Conservation (phyloP, 2,329 filamentous ascomycete species). For the Neospermospora avenae region DNA sequence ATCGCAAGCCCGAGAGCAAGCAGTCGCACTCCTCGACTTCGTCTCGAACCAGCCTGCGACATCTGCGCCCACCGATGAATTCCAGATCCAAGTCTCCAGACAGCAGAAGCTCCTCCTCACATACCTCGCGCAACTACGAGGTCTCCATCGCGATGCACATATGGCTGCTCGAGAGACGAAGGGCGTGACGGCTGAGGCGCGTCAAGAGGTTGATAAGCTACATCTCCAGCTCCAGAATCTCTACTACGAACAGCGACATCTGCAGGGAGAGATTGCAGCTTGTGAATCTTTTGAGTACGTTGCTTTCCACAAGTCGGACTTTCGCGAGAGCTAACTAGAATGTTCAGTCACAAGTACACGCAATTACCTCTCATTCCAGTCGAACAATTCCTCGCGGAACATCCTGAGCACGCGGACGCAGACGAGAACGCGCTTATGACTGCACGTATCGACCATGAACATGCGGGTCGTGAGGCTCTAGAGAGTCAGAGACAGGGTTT, state of each 20-base stretch:
- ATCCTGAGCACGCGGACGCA: slow-evolving; percentile 70
- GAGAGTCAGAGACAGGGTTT: slow-evolving; percentile 81
- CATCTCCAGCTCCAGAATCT: slow-evolving; percentile 93
- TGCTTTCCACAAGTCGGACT: too few species aligned
- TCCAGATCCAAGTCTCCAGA: slow-evolving; percentile 60
- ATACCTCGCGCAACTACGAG: slow-evolving; percentile 75
- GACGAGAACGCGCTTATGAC: slow-evolving; percentile 83
- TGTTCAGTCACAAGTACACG: slow-evolving; percentile 84
- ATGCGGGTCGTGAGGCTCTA: slow-evolving; percentile 75
- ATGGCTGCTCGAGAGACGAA: slow-evolving; percentile 84
- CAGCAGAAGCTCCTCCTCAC: slow-evolving; percentile 79
- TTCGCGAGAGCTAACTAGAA: slow-evolving; percentile 15
- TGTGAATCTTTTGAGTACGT: slow-evolving; percentile 89
- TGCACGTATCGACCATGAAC: slow-evolving; percentile 87
- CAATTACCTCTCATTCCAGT: slow-evolving; percentile 80
- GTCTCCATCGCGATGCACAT: slow-evolving; percentile 77
- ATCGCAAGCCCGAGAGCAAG: slow-evolving; percentile 69
- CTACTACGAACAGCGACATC: slow-evolving; percentile 90
- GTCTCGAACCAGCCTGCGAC: slow-evolving; percentile 49
- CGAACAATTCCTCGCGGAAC: slow-evolving; percentile 73
- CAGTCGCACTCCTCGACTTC: slow-evolving; percentile 62
- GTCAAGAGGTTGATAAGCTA: slow-evolving; percentile 86
- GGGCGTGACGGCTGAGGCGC: slow-evolving; percentile 76
- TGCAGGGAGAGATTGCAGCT: slow-evolving; percentile 83
- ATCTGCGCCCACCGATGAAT: slow-evolving; percentile 44